These are phyloP conservation scores for Macrocystidia cucumis DNA, from an alignment of 1,284 basidiomycete species.

Conservation along the genomic window DNA sequence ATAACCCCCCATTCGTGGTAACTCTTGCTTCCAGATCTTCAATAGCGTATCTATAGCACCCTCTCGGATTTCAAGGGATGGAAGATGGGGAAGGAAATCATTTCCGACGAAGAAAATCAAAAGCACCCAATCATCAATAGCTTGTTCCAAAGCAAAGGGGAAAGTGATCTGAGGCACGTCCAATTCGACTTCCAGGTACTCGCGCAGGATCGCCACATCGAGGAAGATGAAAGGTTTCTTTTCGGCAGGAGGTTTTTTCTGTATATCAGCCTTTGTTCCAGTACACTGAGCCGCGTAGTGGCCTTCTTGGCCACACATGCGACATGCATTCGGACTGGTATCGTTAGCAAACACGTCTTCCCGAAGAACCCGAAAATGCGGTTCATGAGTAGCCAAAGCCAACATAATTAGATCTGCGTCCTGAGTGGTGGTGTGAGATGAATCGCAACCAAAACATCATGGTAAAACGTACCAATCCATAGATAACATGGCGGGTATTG, in stretches of 20 bases:
- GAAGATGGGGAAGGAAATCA: conserved; percentile 98
- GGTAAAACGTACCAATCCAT: conserved; percentile 72
- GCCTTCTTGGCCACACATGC: conserved; percentile 89
- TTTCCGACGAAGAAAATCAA: conserved; percentile 99
- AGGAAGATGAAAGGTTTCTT: conserved; percentile 99
- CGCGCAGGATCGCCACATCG: conserved; percentile 90
- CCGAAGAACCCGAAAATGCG: conserved; percentile 93
- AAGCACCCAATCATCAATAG: conserved; percentile 99
- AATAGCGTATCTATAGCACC: conserved; percentile 97
- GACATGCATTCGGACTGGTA: conserved; percentile 70
- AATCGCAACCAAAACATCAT: conserved; percentile 7
- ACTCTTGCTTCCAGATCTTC: conserved; percentile 91
- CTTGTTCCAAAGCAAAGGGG: conserved; percentile 92
- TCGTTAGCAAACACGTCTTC: conserved; percentile 96
- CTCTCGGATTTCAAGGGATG: conserved; percentile 97
- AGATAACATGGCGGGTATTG: conserved; percentile 96
- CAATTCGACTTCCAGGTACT: conserved; percentile 96
- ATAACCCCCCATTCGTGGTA: conserved; percentile 95
- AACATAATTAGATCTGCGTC: conserved; percentile 99
- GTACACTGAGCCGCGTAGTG: conserved; percentile 95
- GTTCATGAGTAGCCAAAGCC: conserved; percentile 95
- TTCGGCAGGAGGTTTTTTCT: conserved; percentile 60
- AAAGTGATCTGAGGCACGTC: conserved; percentile 74
- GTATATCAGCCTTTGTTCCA: conserved; percentile 58
- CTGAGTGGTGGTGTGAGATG: conserved; percentile 28